A percentile compares a stretch with the other conserved stretches of the same genome.
Evolutionary conservation across 352 stramenopile species (phyloP).

Genomic region (Aphanomyces cochlioides): DNA sequence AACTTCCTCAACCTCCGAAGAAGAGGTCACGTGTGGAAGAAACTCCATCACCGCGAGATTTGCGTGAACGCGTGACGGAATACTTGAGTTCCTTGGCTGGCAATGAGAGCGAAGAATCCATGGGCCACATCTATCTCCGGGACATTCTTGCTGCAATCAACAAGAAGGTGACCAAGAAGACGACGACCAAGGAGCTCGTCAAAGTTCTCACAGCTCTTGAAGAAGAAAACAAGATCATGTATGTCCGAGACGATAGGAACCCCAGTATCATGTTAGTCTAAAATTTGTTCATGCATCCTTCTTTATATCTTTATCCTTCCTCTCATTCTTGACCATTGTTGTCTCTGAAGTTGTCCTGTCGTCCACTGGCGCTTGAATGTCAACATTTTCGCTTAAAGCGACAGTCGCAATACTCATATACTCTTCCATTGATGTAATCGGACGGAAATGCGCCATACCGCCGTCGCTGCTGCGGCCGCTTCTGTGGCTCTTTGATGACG

Average conservation of each 20-base stretch:
- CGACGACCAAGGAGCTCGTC: constrained; percentile 58
- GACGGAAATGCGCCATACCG: constrained; percentile 11
- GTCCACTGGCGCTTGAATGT: not conserved
- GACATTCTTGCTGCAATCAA: constrained; percentile 37
- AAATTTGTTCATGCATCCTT: constrained; percentile 14
- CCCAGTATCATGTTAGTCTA: constrained; percentile 84
- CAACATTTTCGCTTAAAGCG: constrained; percentile 1
- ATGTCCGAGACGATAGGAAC: constrained; percentile 77
- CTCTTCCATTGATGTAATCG: constrained; percentile 5
- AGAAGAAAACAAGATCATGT: constrained; percentile 89
- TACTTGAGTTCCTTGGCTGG: constrained; percentile 17
- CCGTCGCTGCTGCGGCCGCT: not conserved
- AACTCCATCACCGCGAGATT: not conserved
- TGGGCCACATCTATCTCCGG: constrained; percentile 51
- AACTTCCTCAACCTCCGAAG: not conserved
- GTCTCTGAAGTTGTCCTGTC: not conserved
- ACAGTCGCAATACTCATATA: constrained; percentile 18
- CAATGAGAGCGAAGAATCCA: constrained; percentile 43
- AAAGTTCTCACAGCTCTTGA: constrained; percentile 70
- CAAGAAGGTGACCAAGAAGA: constrained; percentile 50
- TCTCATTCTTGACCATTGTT: not conserved
- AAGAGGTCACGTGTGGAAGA: not conserved
- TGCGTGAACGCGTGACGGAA: not conserved
- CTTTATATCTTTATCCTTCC: constrained; percentile 6
- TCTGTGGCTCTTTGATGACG: not conserved